Evolutionary conservation across 2,329 filamentous ascomycete genomes (phyloP).

Genomic region (Aspergillus sp.): DNA sequence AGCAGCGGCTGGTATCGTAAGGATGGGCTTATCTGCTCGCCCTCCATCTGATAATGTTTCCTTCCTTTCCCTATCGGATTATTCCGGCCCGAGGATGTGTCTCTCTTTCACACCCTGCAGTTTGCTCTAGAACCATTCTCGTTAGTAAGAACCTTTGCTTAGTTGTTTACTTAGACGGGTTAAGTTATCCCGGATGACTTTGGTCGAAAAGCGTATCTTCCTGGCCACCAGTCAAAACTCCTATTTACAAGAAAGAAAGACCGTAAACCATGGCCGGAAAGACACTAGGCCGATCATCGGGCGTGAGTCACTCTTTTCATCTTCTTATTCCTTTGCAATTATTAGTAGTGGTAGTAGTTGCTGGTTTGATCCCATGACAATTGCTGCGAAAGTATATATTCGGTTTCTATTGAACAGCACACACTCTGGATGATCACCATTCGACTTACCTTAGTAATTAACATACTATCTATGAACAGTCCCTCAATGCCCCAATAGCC

Average conservation of each 20-base stretch:
- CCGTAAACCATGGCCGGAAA: slow-evolving; percentile 19
- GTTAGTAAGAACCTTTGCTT: neutral
- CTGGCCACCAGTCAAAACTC: neutral
- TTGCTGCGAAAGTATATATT: neutral
- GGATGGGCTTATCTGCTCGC: neutral
- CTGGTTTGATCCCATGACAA: neutral
- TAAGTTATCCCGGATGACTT: neutral
- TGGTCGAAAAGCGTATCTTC: neutral
- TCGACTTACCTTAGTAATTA: neutral
- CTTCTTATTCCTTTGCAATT: neutral
- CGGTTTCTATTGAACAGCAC: too few relatives aligned
- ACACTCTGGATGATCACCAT: too few relatives aligned
- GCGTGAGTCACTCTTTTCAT: slow-evolving; percentile 19
- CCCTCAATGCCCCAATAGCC: slow-evolving; percentile 61
- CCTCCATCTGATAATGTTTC: slow-evolving; percentile 19
- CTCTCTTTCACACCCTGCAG: too few relatives aligned
- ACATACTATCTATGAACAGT: slow-evolving; percentile 37
- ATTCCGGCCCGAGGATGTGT: neutral
- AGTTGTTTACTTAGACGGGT: neutral
- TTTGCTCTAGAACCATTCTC: too few relatives aligned
- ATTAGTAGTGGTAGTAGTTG: neutral
- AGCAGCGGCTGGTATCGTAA: neutral
- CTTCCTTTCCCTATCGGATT: neutral
- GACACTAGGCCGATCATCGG: slow-evolving; percentile 22
- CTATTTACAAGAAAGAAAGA: neutral